Evolutionary conservation across 2,329 filamentous ascomycete species (phyloP).

Genomic region (Sarocladium kiliense): DNA sequence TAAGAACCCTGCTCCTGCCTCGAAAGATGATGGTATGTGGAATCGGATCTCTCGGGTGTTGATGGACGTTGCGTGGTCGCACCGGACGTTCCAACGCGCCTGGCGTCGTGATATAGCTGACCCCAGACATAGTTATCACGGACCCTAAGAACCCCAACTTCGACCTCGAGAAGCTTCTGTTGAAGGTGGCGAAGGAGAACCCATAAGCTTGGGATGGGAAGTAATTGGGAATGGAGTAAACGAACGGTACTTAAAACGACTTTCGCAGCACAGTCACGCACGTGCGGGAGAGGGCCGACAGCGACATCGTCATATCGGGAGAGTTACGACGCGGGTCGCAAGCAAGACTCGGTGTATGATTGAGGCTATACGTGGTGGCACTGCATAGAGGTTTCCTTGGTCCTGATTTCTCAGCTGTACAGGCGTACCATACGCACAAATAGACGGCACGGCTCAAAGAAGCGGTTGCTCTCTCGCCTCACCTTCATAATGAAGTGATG

Average conservation of each 20-base stretch:
- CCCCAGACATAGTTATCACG: conserved; percentile 22
- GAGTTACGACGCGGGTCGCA: conserved; percentile 14
- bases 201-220: conserved; percentile 30
- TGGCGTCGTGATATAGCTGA: not conserved
- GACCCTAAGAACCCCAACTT: conserved; percentile 85
- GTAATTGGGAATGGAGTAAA: conserved; percentile 4
- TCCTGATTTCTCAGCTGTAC: conserved; percentile 41
- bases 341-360: conserved; percentile 30
- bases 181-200: conserved; percentile 52
- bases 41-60: not conserved
- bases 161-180: conserved; percentile 83
- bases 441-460: conserved; percentile 31
- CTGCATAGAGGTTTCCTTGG: conserved; percentile 46
- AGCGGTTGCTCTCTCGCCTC: not conserved
- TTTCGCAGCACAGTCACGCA: conserved; percentile 6
- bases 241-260: conserved; percentile 7
- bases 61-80: not conserved
- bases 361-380: conserved; percentile 35
- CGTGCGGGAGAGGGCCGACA: conserved; percentile 5
- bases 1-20: conserved; percentile 52
- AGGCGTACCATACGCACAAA: conserved; percentile 48
- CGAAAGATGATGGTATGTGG: conserved; percentile 27
- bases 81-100: not conserved
- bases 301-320: conserved; percentile 5
- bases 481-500: not conserved